Conservation (phyloP, 2,329 filamentous ascomycete species). For the Aureobasidium sp. region DNA sequence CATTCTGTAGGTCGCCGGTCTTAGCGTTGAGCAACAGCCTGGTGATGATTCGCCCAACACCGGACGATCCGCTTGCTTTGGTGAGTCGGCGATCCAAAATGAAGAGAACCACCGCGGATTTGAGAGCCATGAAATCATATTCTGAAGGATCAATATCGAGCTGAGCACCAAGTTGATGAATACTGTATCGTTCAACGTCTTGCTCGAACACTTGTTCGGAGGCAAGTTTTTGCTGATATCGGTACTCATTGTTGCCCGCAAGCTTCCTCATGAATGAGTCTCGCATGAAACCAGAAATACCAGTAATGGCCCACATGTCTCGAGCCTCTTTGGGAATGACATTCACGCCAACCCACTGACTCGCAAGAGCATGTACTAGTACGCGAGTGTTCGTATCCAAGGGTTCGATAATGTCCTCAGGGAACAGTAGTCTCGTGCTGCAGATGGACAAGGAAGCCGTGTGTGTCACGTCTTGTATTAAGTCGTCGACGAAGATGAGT, state of each 20-base stretch:
- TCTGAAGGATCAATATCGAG: conserved; percentile 79
- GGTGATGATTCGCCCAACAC: conserved; percentile 76
- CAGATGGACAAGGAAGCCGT: conserved; percentile 80
- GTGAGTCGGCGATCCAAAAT: conserved; percentile 86
- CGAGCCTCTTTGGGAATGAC: conserved; percentile 73
- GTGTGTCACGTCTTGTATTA: conserved; percentile 65
- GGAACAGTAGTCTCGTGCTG: conserved; percentile 78
- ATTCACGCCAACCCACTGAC: conserved; percentile 91
- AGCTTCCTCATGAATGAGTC: conserved; percentile 85
- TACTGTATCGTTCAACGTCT: conserved; percentile 73
- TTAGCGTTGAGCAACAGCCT: conserved; percentile 81
- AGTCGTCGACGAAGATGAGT: conserved; percentile 87
- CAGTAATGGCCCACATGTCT: conserved; percentile 85
- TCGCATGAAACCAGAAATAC: conserved; percentile 89
- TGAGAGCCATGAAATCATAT: conserved; percentile 81
- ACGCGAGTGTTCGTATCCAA: conserved; percentile 74
- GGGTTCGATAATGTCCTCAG: conserved; percentile 76
- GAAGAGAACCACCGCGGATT: conserved; percentile 84
- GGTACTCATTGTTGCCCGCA: conserved; percentile 90
- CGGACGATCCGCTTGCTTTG: conserved; percentile 78
- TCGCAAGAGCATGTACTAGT: conserved; percentile 75
- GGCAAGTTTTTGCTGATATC: conserved; percentile 79
- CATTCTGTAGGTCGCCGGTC: conserved; percentile 65
- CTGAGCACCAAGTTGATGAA: conserved; percentile 70
- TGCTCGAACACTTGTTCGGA: conserved; percentile 74